Evolutionary conservation across 202 grass and related monocot species (phyloP), one percentile per base, ranked within the genome.

Genomic region (Carex sylvatica): DNA sequence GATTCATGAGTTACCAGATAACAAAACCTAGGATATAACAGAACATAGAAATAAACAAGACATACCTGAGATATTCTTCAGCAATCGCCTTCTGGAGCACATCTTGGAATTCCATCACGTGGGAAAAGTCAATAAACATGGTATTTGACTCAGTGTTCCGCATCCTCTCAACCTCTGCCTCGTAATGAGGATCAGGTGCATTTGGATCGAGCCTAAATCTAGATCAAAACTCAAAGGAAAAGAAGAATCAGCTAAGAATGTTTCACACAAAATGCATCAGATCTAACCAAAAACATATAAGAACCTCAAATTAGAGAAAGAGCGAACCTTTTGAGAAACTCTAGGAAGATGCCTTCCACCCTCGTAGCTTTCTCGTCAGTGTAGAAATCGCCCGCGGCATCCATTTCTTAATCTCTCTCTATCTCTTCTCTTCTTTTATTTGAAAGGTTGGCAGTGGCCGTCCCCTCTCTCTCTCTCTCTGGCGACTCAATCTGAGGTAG

Each of bases 321-420:
- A 4, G 16, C 0, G 24, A 63, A 99, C 93, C 96, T 87, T 81
- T 91, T 95, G 63, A 99, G 96, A 79, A 99, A 95, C 84, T 99
- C 96, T 28, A 99, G 86, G 89, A 99, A 99, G 87, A 99, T 95
- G 73, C 90, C 93, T 89, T 99, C 96, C 54, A 93, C 96, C 24
- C 89, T 86, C 52, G 91, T 84, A 60, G 91, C 96, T 81, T 99
- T 99, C 91, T 99, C 93, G 83, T 99, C 96, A 59, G 93, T 90
- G 86, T 87, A 99, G 89, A 90, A 95, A 33, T 91, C 96, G 2
- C 86, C 86, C 13, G 87, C 88, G n/a, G 92, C 89, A 84, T 99
- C 92, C 96, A 99, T 99, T 54, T 67, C 81, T 11, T 69, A 20
- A 20, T 12, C 78, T 72, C 73, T 44, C 80, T 40, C 38, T 53